A percentile compares a stretch with the other conserved stretches of the same genome.
phyloP scores from a whole-genome alignment of 1,139 yeast species.

The Debaryomyces subglobosus region DNA sequence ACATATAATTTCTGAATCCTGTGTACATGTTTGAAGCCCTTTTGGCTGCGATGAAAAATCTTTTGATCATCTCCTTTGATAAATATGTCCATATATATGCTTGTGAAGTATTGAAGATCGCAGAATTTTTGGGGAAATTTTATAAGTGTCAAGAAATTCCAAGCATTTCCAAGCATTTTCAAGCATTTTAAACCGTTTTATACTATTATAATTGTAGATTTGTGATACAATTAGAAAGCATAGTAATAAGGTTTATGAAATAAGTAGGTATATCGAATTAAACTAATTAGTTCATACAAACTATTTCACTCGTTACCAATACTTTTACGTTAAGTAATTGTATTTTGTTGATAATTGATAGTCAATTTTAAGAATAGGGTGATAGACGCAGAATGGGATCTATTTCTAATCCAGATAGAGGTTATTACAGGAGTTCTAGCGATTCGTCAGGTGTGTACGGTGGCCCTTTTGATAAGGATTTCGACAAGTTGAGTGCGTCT shows the following conservation, averaged over 20 bases:
- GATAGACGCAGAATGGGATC: not conserved
- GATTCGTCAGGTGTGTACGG: not conserved
- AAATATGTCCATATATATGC: not conserved
- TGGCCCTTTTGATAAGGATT: not conserved
- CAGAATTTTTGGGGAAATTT: not conserved
- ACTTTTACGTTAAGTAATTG: not conserved
- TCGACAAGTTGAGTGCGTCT: constrained; percentile 1
- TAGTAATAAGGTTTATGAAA: not conserved
- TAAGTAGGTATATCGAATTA: not conserved
- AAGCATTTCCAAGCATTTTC: not conserved
- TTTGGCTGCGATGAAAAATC: not conserved
- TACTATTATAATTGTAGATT: not conserved
- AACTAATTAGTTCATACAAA: not conserved
- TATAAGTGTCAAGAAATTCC: not conserved
- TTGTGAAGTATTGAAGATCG: not conserved
- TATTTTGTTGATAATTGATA: not conserved
- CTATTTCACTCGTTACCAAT: not conserved
- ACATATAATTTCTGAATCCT: not conserved
- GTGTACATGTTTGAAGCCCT: not conserved
- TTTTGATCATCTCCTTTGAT: not conserved
- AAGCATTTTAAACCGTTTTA: not conserved
- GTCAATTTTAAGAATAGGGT: not conserved
- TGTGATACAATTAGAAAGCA: not conserved
- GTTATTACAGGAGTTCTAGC: not conserved
- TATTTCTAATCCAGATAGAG: not conserved